Base-by-base conservation (phyloP, 352 stramenopile species). In the Globisporangium alternatum region DNA sequence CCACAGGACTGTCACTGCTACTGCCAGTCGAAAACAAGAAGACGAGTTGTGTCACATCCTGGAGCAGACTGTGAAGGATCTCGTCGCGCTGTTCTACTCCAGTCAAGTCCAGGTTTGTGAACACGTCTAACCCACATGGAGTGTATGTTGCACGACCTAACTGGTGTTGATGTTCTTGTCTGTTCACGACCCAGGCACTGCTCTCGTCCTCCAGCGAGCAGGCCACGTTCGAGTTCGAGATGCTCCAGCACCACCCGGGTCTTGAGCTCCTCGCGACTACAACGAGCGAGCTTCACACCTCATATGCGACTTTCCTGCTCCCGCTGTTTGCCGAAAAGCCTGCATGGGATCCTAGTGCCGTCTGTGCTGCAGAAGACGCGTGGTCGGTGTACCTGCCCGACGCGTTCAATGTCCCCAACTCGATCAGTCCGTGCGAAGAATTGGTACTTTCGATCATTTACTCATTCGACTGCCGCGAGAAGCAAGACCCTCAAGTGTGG, bases 171-270 rank as follows among this genome's bases (percentile, higher is more conserved):
- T 39, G 19, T 39, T 53, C 9, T 51, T 10, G 25, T 45, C 19
- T 49, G 9, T 60, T 17, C 43, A 48, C 33, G 30, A 10, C 13
- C 19, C 33, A 67, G 61, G 25, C 25, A 37, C 10, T 67, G 41
- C 52, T 60, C 5, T 58, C 61, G 30, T 60, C 44, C 9, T 47
- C 37, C 4, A 56, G 52, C 1, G 62, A 67, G 25, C 72, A 66
- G 21, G 64, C 68, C 10, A 76, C 65, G n/a, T 81, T 86, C 25
- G 77, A 86, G 62, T 70, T 71, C 52, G 72, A 86, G 52, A 60
- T 86, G 49, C 30, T 86, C 41, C 77, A 83, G 51, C 72, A 78
- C 45, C 48, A 69, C 56, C 21, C 56, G 21, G 66, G 43, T 2
- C 59, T 86, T 17, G 77, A 85, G 8, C 35, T 81, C 3, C 54